Evolutionary conservation across 2,329 filamentous ascomycete species (phyloP), one percentile per base, ranked within the genome.

Genomic region (Trichoderma oligosporum): DNA sequence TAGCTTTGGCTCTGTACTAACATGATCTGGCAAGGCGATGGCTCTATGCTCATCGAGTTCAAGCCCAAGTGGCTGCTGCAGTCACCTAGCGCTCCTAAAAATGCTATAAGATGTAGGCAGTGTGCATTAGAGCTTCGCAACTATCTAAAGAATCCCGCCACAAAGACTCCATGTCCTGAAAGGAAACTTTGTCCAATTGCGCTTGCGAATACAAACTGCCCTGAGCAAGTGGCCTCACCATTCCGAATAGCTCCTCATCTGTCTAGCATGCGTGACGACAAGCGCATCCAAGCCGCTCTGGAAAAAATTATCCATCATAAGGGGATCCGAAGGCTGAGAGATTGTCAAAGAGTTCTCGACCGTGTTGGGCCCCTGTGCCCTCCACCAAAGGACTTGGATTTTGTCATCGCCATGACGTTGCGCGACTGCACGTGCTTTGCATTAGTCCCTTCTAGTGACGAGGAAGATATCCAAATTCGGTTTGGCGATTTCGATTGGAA

Each of bases 11-110:
- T 51, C 55, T 31, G 48, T 53, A 51, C 60, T 42, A 33, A 33
- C n/a, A 58, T 41, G 57, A n/a, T 51, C 20, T 69, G 20, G 42
- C 69, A 70, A 57, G 58, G 65, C 12, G 63, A 68, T 20, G 64
- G 66, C n/a, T 67, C 63, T 57, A 56, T 70, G 25, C 68, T 88
- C 29, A 74, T 89, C 56, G 88, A 93, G 68, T 87, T 93, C 73
- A 94, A 94, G 69, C 89, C 89, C 12, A 94, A 94, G 72, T 94
- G 89, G 89, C 80, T 94, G 24, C 74, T 79, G 7, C 88, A 91
- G 68, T 92, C 88, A 2, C 88, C 86, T 4, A 84, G 82, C 35
- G 88, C 89, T 0, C 89, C 89, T 1, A 24, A 67, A 0, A 71
- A 74, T 25, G 82, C 87, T 38, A 80, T 76, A 49, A 78, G 87